Evolutionary conservation across 2,329 filamentous ascomycete species (phyloP).

Genomic region (Botrytis fabae): DNA sequence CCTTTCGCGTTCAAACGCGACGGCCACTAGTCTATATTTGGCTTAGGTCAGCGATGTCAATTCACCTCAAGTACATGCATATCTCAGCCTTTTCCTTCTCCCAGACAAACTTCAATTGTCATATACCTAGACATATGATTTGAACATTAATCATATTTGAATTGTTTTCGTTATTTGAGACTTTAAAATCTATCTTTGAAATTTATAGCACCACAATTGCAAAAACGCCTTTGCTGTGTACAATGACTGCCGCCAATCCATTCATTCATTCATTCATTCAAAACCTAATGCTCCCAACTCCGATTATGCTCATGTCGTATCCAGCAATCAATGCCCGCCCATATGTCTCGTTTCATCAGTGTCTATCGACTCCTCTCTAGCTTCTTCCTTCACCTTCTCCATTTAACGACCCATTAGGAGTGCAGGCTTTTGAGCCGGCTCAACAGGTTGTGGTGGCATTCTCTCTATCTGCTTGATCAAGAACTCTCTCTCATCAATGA

Average conservation of each 20-base stretch:
- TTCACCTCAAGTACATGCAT: not conserved
- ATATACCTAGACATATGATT: not conserved
- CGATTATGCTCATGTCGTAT: constrained; percentile 22
- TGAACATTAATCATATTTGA: not conserved
- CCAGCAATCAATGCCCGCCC: constrained; percentile 21
- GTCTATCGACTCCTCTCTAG: constrained; percentile 25
- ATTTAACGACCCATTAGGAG: constrained; percentile 37
- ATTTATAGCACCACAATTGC: constrained; percentile 5
- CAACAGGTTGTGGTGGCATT: constrained; percentile 60
- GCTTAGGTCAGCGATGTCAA: not conserved
- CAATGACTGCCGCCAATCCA: constrained; percentile 15
- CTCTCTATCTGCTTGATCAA: constrained; percentile 88
- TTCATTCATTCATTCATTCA: constrained; percentile 15
- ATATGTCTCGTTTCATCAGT: constrained; percentile 17
- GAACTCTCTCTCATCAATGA: constrained; percentile 96
- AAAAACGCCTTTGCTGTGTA: constrained; percentile 20
- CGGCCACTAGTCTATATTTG: constrained; percentile 10
- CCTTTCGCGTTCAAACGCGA: not conserved
- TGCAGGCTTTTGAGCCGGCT: constrained; percentile 42
- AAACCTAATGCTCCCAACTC: constrained; percentile 25
- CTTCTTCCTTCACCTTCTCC: not conserved
- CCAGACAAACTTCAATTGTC: not conserved
- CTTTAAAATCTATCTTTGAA: constrained; percentile 5
- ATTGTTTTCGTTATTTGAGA: not conserved
- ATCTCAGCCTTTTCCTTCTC: not conserved